Evolutionary conservation across 2,329 filamentous ascomycete species (phyloP).

Genomic region (Claviceps monticola): DNA sequence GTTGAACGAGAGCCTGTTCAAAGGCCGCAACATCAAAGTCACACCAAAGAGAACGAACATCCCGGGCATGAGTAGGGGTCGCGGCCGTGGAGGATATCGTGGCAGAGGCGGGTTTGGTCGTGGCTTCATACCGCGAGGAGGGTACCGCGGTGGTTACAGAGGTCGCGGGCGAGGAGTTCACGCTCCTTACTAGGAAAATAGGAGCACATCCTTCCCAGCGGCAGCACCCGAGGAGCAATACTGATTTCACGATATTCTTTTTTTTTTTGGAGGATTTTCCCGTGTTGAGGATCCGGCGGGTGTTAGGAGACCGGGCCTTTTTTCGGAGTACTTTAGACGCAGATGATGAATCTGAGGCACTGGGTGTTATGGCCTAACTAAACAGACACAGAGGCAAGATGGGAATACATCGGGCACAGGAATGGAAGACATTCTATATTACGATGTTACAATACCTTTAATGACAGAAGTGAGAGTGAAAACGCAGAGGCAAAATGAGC

Average conservation of each 20-base stretch:
- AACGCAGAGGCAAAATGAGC: neutral
- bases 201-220: constrained; percentile 13
- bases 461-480: neutral
- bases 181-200: constrained; percentile 45
- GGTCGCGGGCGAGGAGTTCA: constrained; percentile 48
- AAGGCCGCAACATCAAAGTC: constrained; percentile 91
- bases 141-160: constrained; percentile 54
- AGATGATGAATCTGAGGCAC: neutral
- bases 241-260: neutral
- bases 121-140: constrained; percentile 39
- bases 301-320: neutral
- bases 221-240: constrained; percentile 7
- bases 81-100: constrained; percentile 43
- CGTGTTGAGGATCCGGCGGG: neutral
- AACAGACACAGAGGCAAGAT: neutral
- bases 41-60: constrained; percentile 90
- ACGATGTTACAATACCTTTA: neutral
- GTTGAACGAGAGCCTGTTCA: constrained; percentile 91
- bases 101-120: constrained; percentile 41
- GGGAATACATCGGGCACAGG: neutral
- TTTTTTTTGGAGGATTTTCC: neutral
- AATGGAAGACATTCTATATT: constrained; percentile 1
- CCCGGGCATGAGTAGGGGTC: constrained; percentile 79
- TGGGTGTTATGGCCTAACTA: neutral
- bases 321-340: neutral